Evolutionary conservation across 495 filamentous ascomycete genomes (phyloP).

Genomic region (Neurospora sp.): DNA sequence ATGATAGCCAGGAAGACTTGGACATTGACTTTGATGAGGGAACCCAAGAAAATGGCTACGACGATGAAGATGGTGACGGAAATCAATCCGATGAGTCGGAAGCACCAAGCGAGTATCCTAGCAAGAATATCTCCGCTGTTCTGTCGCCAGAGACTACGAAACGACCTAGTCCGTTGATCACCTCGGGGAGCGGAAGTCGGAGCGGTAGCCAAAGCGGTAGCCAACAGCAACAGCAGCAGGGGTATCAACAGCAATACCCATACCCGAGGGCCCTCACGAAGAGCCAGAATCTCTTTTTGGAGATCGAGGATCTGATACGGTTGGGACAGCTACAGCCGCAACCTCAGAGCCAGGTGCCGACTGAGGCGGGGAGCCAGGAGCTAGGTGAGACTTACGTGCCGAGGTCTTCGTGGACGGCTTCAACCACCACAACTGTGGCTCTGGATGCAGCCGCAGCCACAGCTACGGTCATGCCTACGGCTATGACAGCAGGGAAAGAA

Average conservation of each 20-base stretch:
- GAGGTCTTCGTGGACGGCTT: not conserved
- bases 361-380: not conserved
- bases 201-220: not conserved
- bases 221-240: not conserved
- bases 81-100: constrained; percentile 5
- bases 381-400: not conserved
- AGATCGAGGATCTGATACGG: not conserved
- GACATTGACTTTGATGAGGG: not conserved
- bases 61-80: constrained; percentile 1
- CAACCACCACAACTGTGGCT: not conserved
- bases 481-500: no score
- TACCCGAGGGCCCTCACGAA: not conserved
- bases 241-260: not conserved
- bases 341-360: not conserved
- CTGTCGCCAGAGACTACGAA: not conserved
- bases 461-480: not conserved
- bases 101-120: constrained; percentile 24
- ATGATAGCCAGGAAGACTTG: constrained; percentile 9
- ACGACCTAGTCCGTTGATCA: not conserved
- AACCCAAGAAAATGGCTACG: not conserved
- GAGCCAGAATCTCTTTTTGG: not conserved
- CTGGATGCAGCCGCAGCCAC: not conserved
- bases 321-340: not conserved
- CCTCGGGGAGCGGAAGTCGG: constrained; percentile 1
- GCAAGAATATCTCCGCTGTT: constrained; percentile 1